Evolutionary conservation across 768 basidiomycete genomes (phyloP), one percentile per base, ranked within the genome.

Genomic region (Glaciozyma antarctica): DNA sequence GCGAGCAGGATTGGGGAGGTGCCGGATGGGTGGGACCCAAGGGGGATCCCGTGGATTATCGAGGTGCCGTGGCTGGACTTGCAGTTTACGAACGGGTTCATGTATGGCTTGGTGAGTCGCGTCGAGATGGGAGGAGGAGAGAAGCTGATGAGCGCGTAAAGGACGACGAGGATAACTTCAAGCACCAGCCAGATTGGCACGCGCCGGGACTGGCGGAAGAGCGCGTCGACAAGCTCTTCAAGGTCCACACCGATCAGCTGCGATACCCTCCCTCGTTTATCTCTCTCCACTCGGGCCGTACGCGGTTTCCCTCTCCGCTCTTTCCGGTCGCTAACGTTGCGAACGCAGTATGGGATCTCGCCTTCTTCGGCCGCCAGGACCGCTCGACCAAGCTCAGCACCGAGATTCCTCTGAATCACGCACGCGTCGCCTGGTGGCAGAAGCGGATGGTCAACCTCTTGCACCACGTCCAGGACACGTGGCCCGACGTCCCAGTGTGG

Each of bases 121-220:
- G 30, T 48, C n/a, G 19, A 24, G 19, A 9, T 17, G 12, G 47
- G 16, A 24, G 47, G 21, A 12, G 30, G 43, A 47, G 15, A 5
- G 30, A 32, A 21, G 53, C 41, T 30, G 26, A 24, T 48, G 43
- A 26, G 1, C 3, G 22, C 30, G 17, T 2, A 21, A 55, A 73
- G 69, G 71, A 71, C 66, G 71, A 72, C 56, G 71, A 68, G 51
- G 71, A 71, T 63, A 71, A 72, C 61, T 71, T 73, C 43, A 58
- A 65, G 1, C 64, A 67, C 28, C 71, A 73, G 47, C 64, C 69
- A 5, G 71, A 70, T 54, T 71, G 69, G 67, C 64, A 69, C 44
- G 54, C 68, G 24, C 69, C 71, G 3, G 73, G 69, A 44, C 64
- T 68, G 53, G 71, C 73, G 1, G 73, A 73, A 45, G 67, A 73